These are phyloP conservation scores for Podaxis sp. DNA, from an alignment of 768 basidiomycete species.

Conservation along the genomic window DNA sequence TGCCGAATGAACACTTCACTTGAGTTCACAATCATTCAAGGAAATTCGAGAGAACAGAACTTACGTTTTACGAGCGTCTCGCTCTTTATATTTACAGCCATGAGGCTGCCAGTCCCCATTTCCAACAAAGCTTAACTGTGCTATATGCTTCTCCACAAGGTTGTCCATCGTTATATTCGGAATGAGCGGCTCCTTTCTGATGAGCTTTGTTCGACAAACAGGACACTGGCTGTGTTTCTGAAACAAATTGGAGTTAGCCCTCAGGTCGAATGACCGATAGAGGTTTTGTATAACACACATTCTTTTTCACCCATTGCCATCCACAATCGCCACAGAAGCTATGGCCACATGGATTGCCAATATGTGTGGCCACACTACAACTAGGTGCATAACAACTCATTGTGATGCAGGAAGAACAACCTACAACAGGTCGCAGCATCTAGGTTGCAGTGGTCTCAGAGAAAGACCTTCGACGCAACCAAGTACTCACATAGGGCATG, in stretches of 20 bases:
- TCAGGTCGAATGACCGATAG: slow-evolving; percentile 2
- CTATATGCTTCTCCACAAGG: slow-evolving; percentile 56
- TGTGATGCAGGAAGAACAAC: slow-evolving; percentile 18
- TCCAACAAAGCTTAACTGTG: slow-evolving; percentile 39
- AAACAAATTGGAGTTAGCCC: slow-evolving; percentile 19
- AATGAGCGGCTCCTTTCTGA: slow-evolving; percentile 41
- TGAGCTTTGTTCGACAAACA: slow-evolving; percentile 50
- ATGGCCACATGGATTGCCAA: slow-evolving; percentile 72
- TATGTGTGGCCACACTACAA: slow-evolving; percentile 53
- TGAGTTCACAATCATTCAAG: background rate
- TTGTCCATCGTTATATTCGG: slow-evolving; percentile 64
- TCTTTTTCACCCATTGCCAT: slow-evolving; percentile 51
- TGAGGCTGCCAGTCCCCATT: slow-evolving; percentile 46
- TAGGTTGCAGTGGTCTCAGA: slow-evolving; percentile 22
- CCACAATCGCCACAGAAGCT: slow-evolving; percentile 68
- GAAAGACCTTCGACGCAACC: background rate
- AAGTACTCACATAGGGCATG: slow-evolving; percentile 64
- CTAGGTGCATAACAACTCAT: background rate
- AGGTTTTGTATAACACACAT: slow-evolving; percentile 30
- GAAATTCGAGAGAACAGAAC: slow-evolving; percentile 15
- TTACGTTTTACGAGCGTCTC: slow-evolving; percentile 52
- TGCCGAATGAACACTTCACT: background rate
- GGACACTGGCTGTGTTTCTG: slow-evolving; percentile 45
- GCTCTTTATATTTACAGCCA: slow-evolving; percentile 46
- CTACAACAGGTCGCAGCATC: slow-evolving; percentile 71